Evolutionary conservation across 352 stramenopile species (phyloP), one percentile per base, ranked within the genome.

Genomic region (Blastocystis sp.): DNA sequence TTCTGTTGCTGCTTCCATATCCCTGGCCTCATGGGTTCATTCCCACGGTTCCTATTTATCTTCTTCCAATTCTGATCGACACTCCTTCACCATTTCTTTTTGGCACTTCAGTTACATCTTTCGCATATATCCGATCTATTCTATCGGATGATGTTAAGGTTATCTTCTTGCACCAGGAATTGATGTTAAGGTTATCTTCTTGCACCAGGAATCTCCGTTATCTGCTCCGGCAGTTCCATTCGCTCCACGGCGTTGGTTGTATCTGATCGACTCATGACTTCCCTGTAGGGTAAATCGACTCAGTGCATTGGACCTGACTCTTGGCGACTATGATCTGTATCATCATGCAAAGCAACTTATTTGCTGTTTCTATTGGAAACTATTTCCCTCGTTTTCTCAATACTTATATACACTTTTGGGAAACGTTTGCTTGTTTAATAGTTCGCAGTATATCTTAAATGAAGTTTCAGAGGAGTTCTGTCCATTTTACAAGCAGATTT

Each of bases 1-100:
- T 84, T 39, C 20, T 68, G 9, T 55, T 50, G 26, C 53, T 84
- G 18, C 73, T 84, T 50, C 73, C 73, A 3, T 84, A 66, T 64
- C 34, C 43, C 4, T 84, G 50, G 50, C 43, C 47, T 3, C 73
- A 84, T 64, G 23, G 43, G 23, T 41, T 66, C 53, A 84, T 84
- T 64, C 73, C 73, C 53, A 11, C 68, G 0, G 29, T 84, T 15
- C 73, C 73, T 23, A 69, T 39, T 4, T 84, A 84, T 64, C 53
- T 84, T 18, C 55, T 84, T 11, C 20, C 13, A 11, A 26, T 84
- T 20, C 50, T 84, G 20, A 64, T 84, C 0, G 73, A 84, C 18
- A 37, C 73, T 37, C 73, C 73, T 3, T 84, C 73, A 23, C 73
- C 73, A 18, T 84, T 84, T 26, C 29, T 84, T 9, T 84, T 84